Base-by-base conservation (phyloP, 768 basidiomycete genomes). In the Mycena maculata region DNA sequence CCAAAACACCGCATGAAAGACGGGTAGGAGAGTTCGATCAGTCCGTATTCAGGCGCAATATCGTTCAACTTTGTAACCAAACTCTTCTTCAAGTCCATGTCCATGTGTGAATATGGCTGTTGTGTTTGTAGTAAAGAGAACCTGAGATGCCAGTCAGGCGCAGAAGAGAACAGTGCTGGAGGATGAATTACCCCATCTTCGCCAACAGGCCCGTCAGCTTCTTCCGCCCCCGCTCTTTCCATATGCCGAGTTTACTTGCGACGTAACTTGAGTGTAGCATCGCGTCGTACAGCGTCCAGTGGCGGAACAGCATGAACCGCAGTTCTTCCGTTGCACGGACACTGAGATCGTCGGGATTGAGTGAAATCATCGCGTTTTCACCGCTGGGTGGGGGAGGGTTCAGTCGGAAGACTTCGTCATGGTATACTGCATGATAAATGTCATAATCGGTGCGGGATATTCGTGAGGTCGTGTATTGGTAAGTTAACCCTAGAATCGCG, bases 181-280 rank as follows among this genome's bases (percentile, higher is more conserved):
- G 58, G 63, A 64, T 55, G 27, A 80, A 85, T 68, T 76, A 98
- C 96, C 98, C 98, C 95, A 99, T 99, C 83, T 99, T 99, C 18
- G 98, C 98, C 25, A 99, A 82, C 54, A 99, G 81, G 10, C 97
- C 98, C 1, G 92, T 94, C 60, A 99, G 80, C 69, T 90, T 87
- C 77, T 95, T 96, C 67, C 93, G 85, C 23, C 98, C 98, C 60
- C 90, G 87, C 77, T 99, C 97, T 75, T 93, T 95, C 98, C 98
- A 99, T 60, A 97, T 94, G 4, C 95, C 96, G 65, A 99, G 85
- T 77, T 95, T 95, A 55, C 93, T 92, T 9, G 96, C 96, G 20
- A 99, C 92, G 73, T 99, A 99, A 63, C 93, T 93, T 4, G 96
- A 98, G 77, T 99, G 97, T 73, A 91, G 91, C 98, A 99, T 99